Percentiles rank a stretch among this genome's conserved stretches.
Evolutionary conservation across 75 land plant genomes (phyloP).

Genomic region (Cunninghamia lanceolata): DNA sequence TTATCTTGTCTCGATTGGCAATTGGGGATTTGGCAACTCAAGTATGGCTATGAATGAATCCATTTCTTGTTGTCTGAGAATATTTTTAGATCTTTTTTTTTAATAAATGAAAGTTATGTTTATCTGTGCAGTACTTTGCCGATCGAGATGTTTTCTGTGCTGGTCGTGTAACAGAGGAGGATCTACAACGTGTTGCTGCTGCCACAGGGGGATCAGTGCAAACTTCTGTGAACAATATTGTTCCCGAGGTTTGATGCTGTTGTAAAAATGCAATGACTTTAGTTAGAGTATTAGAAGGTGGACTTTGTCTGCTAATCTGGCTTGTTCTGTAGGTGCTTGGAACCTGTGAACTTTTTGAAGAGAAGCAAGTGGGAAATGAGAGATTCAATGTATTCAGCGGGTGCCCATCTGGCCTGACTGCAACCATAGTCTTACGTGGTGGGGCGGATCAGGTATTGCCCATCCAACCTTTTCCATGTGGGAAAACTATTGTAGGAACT

Average conservation of each 20-base stretch:
- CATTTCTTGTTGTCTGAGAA: not conserved
- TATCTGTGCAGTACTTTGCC: conserved; percentile 85
- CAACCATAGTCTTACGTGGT: conserved; percentile 98
- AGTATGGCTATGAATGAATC: conserved; percentile 30
- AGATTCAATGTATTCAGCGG: conserved; percentile 97
- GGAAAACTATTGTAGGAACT: not conserved
- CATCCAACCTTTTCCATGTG: too few relatives aligned
- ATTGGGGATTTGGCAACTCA: conserved; percentile 98
- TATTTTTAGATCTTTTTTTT: not conserved
- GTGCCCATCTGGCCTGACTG: conserved; percentile 93
- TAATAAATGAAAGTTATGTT: conserved; percentile 4
- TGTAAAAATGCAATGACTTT: not conserved
- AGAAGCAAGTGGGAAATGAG: conserved; percentile 97
- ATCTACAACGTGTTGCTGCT: conserved; percentile 89
- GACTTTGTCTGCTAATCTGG: conserved; percentile 5
- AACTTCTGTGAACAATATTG: conserved; percentile 88
- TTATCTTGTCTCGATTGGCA: conserved; percentile 88
- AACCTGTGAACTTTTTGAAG: conserved; percentile 89
- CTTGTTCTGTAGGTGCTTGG: conserved; percentile 74
- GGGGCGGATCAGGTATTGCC: conserved; percentile 93
- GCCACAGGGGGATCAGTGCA: conserved; percentile 98
- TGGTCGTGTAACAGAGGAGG: conserved; percentile 98
- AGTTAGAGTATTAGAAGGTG: not conserved
- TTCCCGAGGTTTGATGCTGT: conserved; percentile 68
- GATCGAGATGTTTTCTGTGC: conserved; percentile 98